Conservation (phyloP, 2,329 filamentous ascomycete species). For the Geosmithia flava region DNA sequence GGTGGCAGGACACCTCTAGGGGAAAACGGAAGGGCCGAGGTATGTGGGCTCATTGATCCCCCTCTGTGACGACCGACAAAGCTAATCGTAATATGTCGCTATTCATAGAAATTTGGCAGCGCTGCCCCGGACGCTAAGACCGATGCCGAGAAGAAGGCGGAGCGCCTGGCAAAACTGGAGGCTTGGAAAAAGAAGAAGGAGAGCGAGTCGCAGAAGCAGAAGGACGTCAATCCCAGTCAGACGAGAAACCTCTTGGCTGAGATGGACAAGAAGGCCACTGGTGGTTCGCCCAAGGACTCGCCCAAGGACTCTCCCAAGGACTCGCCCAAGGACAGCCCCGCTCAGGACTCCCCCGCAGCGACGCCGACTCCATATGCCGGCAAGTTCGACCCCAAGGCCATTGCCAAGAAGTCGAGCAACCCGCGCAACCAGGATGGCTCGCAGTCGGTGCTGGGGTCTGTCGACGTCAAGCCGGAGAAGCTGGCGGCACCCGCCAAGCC, state of each 20-base stretch:
- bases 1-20: constrained; percentile 41
- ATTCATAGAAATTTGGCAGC: constrained; percentile 35
- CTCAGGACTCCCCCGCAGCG: constrained; percentile 36
- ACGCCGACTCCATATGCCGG: constrained; percentile 49
- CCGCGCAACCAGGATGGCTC: constrained; percentile 41
- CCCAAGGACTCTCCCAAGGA: constrained; percentile 27
- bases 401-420: constrained; percentile 60
- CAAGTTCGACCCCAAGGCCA: constrained; percentile 80
- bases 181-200: constrained; percentile 90
- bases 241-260: constrained; percentile 57
- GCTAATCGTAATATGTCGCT: constrained; percentile 5
- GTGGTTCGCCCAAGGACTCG: constrained; percentile 25
- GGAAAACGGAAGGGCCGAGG: constrained; percentile 41
- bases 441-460: constrained; percentile 32
- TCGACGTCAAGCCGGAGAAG: constrained; percentile 26
- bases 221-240: constrained; percentile 51
- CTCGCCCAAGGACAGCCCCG: constrained; percentile 23
- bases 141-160: constrained; percentile 64
- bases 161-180: constrained; percentile 69
- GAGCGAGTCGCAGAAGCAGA: constrained; percentile 60
- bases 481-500: constrained; percentile 16
- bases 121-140: constrained; percentile 36
- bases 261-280: constrained; percentile 58
- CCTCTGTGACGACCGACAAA: constrained; percentile 10
- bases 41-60: constrained; percentile 22